Evolutionary conservation across 768 basidiomycete species (phyloP), one percentile per base, ranked within the genome.

Genomic region (Harrya chromipes): DNA sequence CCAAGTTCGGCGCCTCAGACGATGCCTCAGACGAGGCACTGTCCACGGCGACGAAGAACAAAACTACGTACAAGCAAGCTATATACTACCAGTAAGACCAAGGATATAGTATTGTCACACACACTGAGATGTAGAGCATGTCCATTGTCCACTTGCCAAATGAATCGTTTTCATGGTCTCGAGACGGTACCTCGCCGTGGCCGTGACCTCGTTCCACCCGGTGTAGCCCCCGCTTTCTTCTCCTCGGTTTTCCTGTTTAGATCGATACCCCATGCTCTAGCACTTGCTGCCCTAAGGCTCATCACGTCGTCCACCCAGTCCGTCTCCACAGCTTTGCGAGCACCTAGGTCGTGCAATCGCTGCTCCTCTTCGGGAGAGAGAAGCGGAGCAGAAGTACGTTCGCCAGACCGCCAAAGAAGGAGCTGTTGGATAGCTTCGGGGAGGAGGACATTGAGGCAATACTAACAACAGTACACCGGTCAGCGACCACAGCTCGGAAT

Each of bases 351-450:
- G 56, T 81, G 81, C 19, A 91, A 60, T 42, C 63, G 66, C 52
- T 70, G 63, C 65, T 91, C 89, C 43, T 85, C 81, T 31, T 72
- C 71, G 0, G 62, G 59, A 3, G 78, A 65, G 11, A 85, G 74
- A 10, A 87, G 67, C 4, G 71, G 69, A 6, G 72, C 36, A 0
- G 77, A 75, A 1, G 64, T 74, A 23, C 89, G 84, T 31, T 75
- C 66, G 1, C 84, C 86, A 14, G 70, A 70, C 11, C 85, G 80
- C 85, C 87, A 90, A 13, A 89, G 68, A n/a, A 87, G 71, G 9
- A 91, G 72, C 59, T 91, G 89, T 37, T 83, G 71, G 35, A 87
- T 72, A 4, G 84, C 76, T 64, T 89, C 88, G 3, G 82, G 85
- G 5, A 89, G 73, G 11, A 91, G 77, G 26, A 91, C 75, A 50